phyloP scores from a whole-genome alignment of 345 rosid genomes.

The Gossypium turneri region DNA sequence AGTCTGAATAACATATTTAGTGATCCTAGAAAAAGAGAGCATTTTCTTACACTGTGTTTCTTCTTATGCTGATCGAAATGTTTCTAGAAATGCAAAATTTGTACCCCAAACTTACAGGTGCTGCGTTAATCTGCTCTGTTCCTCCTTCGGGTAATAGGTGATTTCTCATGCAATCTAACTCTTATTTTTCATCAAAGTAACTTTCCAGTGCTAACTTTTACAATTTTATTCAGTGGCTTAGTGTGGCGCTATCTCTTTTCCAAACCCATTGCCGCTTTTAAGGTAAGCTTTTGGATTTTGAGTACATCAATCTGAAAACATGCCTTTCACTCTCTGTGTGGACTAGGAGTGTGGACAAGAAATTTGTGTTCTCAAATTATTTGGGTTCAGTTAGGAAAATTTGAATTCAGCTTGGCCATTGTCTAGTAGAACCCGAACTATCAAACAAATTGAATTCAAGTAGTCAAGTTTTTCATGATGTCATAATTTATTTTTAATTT shows the following conservation, averaged over 20 bases:
- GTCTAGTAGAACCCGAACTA: not conserved
- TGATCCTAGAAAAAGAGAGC: not conserved
- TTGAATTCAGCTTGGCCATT: not conserved
- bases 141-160: conserved; percentile 97
- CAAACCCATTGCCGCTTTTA: conserved; percentile 80
- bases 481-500: not conserved
- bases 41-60: conserved; percentile 2
- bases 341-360: too few species aligned
- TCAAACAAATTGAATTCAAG: not conserved
- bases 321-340: not conserved
- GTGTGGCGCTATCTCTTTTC: conserved; percentile 86
- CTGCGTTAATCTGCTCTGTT: conserved; percentile 74
- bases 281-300: conserved; percentile 40
- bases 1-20: not conserved
- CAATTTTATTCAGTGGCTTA: conserved; percentile 53
- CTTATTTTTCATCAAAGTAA: not conserved
- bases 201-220: conserved; percentile 4
- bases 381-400: not conserved
- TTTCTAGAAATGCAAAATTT: conserved; percentile 33
- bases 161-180: conserved; percentile 17
- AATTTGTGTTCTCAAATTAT: not conserved
- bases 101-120: conserved; percentile 65
- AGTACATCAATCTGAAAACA: not conserved
- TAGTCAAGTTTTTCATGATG: not conserved
- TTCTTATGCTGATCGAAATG: conserved; percentile 17